These are phyloP conservation scores for Herpetomonas samuelpessoai DNA, from an alignment of 208 protist species.

Conservation along the genomic window DNA sequence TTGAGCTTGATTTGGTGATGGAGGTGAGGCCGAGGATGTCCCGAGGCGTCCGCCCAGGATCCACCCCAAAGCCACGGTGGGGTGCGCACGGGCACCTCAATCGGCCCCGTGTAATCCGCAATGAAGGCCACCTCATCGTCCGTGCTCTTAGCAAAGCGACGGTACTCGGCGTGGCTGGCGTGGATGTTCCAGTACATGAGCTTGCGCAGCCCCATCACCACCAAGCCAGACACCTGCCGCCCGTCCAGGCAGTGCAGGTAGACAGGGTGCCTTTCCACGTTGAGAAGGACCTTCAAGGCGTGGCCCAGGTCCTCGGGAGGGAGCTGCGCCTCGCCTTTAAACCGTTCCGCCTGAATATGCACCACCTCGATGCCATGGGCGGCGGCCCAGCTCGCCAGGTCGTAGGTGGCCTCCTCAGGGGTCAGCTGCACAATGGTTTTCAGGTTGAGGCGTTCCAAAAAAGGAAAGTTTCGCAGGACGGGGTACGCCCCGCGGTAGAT, in stretches of 20 bases:
- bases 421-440: constrained; percentile 75
- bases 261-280: constrained; percentile 56
- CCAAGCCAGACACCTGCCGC: constrained; percentile 59
- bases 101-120: constrained; percentile 65
- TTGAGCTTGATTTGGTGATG: constrained; percentile 30
- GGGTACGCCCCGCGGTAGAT: constrained; percentile 87
- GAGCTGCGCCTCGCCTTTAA: constrained; percentile 82
- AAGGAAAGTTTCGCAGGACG: constrained; percentile 76
- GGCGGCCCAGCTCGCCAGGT: constrained; percentile 58
- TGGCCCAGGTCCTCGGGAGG: constrained; percentile 63
- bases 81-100: constrained; percentile 47
- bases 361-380: constrained; percentile 49
- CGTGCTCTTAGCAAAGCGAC: constrained; percentile 49
- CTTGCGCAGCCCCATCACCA: constrained; percentile 80
- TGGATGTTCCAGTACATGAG: constrained; percentile 66
- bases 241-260: constrained; percentile 91
- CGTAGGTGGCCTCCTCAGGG: constrained; percentile 81
- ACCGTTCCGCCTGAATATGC: constrained; percentile 76
- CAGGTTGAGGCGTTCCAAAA: constrained; percentile 46
- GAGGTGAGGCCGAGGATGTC: constrained; percentile 14
- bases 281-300: constrained; percentile 58
- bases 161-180: constrained; percentile 57
- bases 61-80: constrained; percentile 66
- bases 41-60: constrained; percentile 16
- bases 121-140: constrained; percentile 77